A percentile compares a stretch with the other conserved stretches of the same genome.
phyloP scores from a whole-genome alignment of 164 flowering plant species.

The Chloranthus sessilifolius region DNA sequence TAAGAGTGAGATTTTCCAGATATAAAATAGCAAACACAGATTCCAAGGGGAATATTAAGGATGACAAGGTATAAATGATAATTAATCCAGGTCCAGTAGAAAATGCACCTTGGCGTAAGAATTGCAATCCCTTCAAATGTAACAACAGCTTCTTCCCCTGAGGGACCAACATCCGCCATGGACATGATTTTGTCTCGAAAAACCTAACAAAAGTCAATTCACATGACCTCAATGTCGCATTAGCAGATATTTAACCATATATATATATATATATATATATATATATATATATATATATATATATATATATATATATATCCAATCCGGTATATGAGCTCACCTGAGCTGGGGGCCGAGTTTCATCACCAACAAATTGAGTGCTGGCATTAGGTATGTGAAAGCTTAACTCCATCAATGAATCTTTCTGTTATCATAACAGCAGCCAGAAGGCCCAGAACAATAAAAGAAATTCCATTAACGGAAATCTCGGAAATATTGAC shows the following conservation, averaged over 20 bases:
- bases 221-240: too few relatives aligned
- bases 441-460: not conserved
- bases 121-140: slow-evolving; percentile 87
- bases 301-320: not conserved
- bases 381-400: slow-evolving; percentile 90
- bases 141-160: slow-evolving; percentile 88
- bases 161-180: slow-evolving; percentile 86
- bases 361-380: slow-evolving; percentile 95
- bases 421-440: slow-evolving; percentile 54
- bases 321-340: slow-evolving; percentile 26
- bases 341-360: slow-evolving; percentile 86
- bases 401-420: slow-evolving; percentile 92
- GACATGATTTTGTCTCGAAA: slow-evolving; percentile 83
- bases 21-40: not conserved
- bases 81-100: not conserved
- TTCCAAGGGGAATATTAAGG: not conserved
- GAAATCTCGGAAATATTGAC: too few relatives aligned
- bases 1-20: too few relatives aligned
- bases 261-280: too few relatives aligned
- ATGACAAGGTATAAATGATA: not conserved
- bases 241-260: too few relatives aligned
- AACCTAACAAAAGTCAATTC: slow-evolving; percentile 50
- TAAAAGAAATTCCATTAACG: too few relatives aligned
- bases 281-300: too few relatives aligned
- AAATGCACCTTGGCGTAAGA: slow-evolving; percentile 87